Conservation (phyloP, 1,139 yeast species). For the Spencermartinsiella ligniputridi region DNA sequence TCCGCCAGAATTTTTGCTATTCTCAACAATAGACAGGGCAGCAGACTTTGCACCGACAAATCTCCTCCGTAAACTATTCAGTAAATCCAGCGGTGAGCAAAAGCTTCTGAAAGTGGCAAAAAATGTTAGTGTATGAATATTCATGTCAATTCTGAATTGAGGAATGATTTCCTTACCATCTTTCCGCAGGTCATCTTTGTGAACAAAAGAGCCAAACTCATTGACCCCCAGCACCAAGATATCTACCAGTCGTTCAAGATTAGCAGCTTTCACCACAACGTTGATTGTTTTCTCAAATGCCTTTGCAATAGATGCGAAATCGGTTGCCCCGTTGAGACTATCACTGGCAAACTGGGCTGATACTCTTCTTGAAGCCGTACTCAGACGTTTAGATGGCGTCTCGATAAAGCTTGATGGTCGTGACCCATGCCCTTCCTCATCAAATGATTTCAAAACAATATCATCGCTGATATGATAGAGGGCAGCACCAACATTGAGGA, state of each 20-base stretch:
- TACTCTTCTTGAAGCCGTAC: constrained; percentile 32
- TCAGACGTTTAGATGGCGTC: constrained; percentile 41
- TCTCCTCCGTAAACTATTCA: constrained; percentile 48
- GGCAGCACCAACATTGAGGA: constrained; percentile 53
- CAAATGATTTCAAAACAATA: constrained; percentile 51
- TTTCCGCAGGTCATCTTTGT: constrained; percentile 38
- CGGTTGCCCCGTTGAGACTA: constrained; percentile 14
- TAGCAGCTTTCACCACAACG: constrained; percentile 57
- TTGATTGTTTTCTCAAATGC: constrained; percentile 23
- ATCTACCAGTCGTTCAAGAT: constrained; percentile 57
- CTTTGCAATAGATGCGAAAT: constrained; percentile 12
- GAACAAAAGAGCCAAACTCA: constrained; percentile 48
- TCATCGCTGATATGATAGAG: constrained; percentile 50
- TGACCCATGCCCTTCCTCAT: constrained; percentile 35
- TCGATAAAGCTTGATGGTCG: constrained; percentile 48
- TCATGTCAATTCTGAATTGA: constrained; percentile 52
- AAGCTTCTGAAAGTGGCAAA: constrained; percentile 64
- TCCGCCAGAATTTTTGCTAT: constrained; percentile 1
- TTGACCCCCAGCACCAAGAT: constrained; percentile 58
- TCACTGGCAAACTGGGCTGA: constrained; percentile 26
- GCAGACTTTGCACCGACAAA: constrained; percentile 59
- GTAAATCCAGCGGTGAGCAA: constrained; percentile 48
- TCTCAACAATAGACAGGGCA: constrained; percentile 44
- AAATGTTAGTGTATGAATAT: constrained; percentile 55
- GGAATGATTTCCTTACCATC: constrained; percentile 33